Percentiles rank a stretch among this genome's conserved stretches.
Conservation (phyloP, 2,329 filamentous ascomycete species). For the Cytospora chrysosperma region DNA sequence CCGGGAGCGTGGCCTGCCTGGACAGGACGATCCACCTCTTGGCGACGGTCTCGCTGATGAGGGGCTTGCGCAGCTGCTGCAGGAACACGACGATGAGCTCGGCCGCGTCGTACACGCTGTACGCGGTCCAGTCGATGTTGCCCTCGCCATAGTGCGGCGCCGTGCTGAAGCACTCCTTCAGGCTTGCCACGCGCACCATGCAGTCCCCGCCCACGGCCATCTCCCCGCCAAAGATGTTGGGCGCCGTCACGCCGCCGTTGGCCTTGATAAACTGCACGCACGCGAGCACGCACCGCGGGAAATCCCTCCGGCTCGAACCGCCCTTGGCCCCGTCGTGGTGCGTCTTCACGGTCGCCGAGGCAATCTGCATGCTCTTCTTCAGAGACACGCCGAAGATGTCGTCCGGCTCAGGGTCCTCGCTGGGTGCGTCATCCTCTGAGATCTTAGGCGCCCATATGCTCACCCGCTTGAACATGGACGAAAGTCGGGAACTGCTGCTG, state of each 20-base stretch:
- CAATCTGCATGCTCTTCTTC: constrained; percentile 40
- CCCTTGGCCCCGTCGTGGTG: constrained; percentile 37
- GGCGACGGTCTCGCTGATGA: constrained; percentile 39
- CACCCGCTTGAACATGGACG: constrained; percentile 35
- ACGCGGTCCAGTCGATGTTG: constrained; percentile 38
- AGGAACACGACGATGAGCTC: constrained; percentile 41
- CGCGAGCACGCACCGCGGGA: constrained; percentile 43
- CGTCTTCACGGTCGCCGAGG: constrained; percentile 39
- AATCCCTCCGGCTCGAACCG: constrained; percentile 38
- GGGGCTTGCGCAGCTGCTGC: constrained; percentile 39
- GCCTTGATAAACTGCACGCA: constrained; percentile 40
- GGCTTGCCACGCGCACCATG: constrained; percentile 34
- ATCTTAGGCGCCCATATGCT: constrained; percentile 31
- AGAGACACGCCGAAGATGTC: constrained; percentile 42
- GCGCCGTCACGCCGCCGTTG: constrained; percentile 35
- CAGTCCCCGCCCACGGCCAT: constrained; percentile 29
- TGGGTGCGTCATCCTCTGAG: constrained; percentile 29
- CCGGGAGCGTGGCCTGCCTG: constrained; percentile 38
- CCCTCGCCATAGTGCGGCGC: constrained; percentile 37
- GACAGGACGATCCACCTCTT: constrained; percentile 43
- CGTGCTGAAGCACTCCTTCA: constrained; percentile 39
- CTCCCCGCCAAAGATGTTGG: constrained; percentile 39
- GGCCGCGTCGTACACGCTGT: constrained; percentile 42
- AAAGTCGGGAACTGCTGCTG: constrained; percentile 28
- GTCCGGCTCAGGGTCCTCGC: constrained; percentile 30